Evolutionary conservation across 768 basidiomycete genomes (phyloP).

Genomic region (Lactarius pseudohatsudake): DNA sequence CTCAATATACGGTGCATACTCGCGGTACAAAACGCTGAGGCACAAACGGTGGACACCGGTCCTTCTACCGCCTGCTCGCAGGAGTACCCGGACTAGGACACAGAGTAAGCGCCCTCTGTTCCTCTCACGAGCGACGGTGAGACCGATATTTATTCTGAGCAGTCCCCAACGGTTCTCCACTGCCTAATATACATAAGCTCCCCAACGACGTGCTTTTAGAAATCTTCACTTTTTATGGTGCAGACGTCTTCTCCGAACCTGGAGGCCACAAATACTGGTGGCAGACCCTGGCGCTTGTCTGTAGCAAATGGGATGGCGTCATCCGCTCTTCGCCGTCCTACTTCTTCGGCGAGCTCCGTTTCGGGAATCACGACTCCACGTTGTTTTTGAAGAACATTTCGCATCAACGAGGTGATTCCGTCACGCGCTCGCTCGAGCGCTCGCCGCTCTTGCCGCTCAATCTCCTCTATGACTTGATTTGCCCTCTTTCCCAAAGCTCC

Average conservation of each 20-base stretch:
- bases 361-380: background rate
- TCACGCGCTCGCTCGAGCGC: background rate
- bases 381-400: conserved; percentile 7
- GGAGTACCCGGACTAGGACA: background rate
- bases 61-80: background rate
- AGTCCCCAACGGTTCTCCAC: background rate
- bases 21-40: background rate
- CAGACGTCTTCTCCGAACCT: background rate
- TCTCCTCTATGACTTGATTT: conserved; percentile 6
- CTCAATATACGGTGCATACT: conserved; percentile 4
- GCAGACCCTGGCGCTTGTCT: conserved; percentile 7
- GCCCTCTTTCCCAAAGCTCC: background rate
- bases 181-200: background rate
- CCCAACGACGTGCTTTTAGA: background rate
- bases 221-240: conserved; percentile 9
- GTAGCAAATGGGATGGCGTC: conserved; percentile 5
- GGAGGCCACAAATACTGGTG: conserved; percentile 9
- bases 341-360: conserved; percentile 6
- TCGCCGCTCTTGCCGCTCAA: conserved; percentile 6
- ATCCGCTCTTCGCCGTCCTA: background rate
- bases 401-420: background rate
- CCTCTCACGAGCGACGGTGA: background rate
- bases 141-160: background rate
- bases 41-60: no score
- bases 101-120: background rate